These are phyloP conservation scores for Xylaria sp. DNA, from an alignment of 2,329 filamentous ascomycete species.

Conservation along the genomic window DNA sequence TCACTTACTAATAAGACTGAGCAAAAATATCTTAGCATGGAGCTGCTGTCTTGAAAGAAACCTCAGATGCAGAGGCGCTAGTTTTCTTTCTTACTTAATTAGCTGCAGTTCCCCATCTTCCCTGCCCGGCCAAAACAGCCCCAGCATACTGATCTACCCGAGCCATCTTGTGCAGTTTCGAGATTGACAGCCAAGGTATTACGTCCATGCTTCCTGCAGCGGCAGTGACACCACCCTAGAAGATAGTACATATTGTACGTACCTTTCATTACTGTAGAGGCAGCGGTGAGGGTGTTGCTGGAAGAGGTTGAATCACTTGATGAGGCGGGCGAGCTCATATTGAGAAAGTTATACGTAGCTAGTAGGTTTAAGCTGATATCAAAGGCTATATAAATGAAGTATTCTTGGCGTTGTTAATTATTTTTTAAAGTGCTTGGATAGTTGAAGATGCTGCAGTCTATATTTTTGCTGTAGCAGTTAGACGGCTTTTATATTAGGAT, in stretches of 20 bases:
- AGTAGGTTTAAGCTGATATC: too few species aligned
- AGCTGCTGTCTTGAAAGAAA: too few species aligned
- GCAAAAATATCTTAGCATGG: background rate
- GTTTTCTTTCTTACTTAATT: background rate
- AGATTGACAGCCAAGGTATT: background rate
- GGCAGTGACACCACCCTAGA: conserved; percentile 16
- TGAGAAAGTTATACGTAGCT: background rate
- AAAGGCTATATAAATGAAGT: too few species aligned
- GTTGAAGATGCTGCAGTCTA: too few species aligned
- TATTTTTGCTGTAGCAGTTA: too few species aligned
- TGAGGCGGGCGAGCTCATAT: background rate
- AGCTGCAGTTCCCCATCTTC: conserved; percentile 30
- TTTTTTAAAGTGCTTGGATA: too few species aligned
- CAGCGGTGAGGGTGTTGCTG: background rate
- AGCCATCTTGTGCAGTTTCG: background rate
- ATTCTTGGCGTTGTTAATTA: too few species aligned
- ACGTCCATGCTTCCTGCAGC: conserved; percentile 2
- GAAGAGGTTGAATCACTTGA: background rate
- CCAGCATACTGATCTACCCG: conserved; percentile 26
- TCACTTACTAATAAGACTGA: too few species aligned
- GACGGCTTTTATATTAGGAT: too few species aligned
- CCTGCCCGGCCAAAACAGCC: conserved; percentile 31
- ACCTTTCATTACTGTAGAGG: background rate
- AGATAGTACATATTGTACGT: background rate
- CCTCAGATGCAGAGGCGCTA: too few species aligned